Percentiles rank a stretch among this genome's conserved stretches.
Evolutionary conservation across 257 asterid genomes (phyloP).

Genomic region (Rauvolfia tetraphylla): DNA sequence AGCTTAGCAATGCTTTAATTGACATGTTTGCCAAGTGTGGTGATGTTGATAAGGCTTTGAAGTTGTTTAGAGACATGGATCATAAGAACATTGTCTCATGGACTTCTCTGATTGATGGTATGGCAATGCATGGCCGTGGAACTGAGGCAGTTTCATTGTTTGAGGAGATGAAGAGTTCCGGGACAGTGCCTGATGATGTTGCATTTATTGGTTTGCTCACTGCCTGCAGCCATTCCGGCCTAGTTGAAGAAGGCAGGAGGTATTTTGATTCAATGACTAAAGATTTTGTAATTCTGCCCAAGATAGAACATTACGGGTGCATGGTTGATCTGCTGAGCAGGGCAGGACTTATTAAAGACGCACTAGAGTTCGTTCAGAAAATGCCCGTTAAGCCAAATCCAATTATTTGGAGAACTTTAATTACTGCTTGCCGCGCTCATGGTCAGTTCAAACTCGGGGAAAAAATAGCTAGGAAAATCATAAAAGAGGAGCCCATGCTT

Average conservation of each 20-base stretch:
- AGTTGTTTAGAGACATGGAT: conserved; percentile 47
- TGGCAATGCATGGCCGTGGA: conserved; percentile 74
- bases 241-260: conserved; percentile 51
- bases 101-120: conserved; percentile 62
- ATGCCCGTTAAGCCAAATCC: conserved; percentile 73
- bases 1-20: conserved; percentile 60
- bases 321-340: conserved; percentile 76
- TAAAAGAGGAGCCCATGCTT: conserved; percentile 50
- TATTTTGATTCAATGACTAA: conserved; percentile 55
- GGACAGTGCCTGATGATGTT: conserved; percentile 56
- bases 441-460: conserved; percentile 58
- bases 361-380: conserved; percentile 47
- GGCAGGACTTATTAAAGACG: conserved; percentile 59
- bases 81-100: conserved; percentile 66
- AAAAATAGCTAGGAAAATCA: conserved; percentile 40
- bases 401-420: conserved; percentile 55
- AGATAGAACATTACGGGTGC: conserved; percentile 84
- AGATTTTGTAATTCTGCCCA: conserved; percentile 49
- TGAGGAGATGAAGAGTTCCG: conserved; percentile 59
- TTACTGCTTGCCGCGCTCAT: conserved; percentile 49
- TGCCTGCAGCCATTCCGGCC: conserved; percentile 85
- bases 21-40: conserved; percentile 88
- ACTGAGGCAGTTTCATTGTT: conserved; percentile 52
- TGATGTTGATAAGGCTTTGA: conserved; percentile 59
- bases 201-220: conserved; percentile 64